A percentile compares a stretch with the other conserved stretches of the same genome.
Conservation (phyloP, 2,329 filamentous ascomycete genomes). For the Xylariaceae sp. region DNA sequence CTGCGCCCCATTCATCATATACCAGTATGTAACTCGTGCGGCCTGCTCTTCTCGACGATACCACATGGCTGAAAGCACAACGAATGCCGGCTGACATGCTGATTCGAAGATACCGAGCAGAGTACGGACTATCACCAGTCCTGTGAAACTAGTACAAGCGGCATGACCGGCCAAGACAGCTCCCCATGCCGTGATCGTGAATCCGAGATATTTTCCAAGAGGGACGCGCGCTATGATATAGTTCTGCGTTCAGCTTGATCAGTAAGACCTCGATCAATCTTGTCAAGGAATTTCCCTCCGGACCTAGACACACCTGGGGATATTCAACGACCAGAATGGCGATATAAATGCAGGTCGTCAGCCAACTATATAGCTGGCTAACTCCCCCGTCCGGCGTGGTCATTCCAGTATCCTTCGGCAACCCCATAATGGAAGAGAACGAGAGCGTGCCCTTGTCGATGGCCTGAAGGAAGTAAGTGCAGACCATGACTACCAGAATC, state of each 20-base stretch:
- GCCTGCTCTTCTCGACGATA: slow-evolving; percentile 66
- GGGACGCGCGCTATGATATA: slow-evolving; percentile 59
- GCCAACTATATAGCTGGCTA: slow-evolving; percentile 58
- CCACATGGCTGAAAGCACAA: slow-evolving; percentile 65
- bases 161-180: slow-evolving; percentile 55
- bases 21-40: slow-evolving; percentile 63
- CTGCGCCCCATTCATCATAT: slow-evolving; percentile 72
- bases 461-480: slow-evolving; percentile 67
- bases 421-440: slow-evolving; percentile 60
- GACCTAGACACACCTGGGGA: slow-evolving; percentile 44
- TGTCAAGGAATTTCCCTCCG: neutral
- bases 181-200: slow-evolving; percentile 62
- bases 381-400: slow-evolving; percentile 34
- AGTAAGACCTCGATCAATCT: neutral
- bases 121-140: slow-evolving; percentile 56
- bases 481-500: slow-evolving; percentile 64
- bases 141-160: slow-evolving; percentile 54
- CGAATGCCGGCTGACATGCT: slow-evolving; percentile 62
- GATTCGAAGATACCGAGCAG: slow-evolving; percentile 68
- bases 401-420: slow-evolving; percentile 47
- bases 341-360: slow-evolving; percentile 71
- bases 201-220: slow-evolving; percentile 60
- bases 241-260: slow-evolving; percentile 21
- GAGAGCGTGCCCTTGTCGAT: slow-evolving; percentile 64
- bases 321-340: slow-evolving; percentile 67